A percentile compares a stretch with the other conserved stretches of the same genome.
Conservation (phyloP, 352 stramenopile species). For the Phytophthora quininea region DNA sequence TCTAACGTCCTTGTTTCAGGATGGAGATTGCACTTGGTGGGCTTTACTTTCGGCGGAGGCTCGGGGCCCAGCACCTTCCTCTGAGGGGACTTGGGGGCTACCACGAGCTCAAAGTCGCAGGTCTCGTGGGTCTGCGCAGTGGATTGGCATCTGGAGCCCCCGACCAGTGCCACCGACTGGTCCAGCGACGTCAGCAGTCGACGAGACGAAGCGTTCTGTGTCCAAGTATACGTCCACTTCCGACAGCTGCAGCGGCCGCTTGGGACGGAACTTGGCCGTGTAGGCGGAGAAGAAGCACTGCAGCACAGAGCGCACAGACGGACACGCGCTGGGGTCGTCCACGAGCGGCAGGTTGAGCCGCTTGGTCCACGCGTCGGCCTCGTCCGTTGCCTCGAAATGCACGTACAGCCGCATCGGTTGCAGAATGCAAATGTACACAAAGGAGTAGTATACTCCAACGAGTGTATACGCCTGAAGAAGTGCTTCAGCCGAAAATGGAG, state of each 20-base stretch:
- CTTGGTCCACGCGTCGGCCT: conserved; percentile 53
- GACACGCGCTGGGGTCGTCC: conserved; percentile 1
- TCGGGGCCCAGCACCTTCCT: conserved; percentile 10
- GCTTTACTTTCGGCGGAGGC: conserved; percentile 3
- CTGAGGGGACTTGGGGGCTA: conserved; percentile 27
- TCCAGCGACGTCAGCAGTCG: conserved; percentile 29
- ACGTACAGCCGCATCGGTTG: conserved; percentile 62
- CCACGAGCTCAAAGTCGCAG: conserved; percentile 50
- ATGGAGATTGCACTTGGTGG: conserved; percentile 9
- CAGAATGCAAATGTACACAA: neutral
- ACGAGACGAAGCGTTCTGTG: conserved; percentile 32
- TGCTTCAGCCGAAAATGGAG: neutral
- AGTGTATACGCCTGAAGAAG: neutral
- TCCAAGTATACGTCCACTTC: conserved; percentile 47
- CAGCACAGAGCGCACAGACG: conserved; percentile 52
- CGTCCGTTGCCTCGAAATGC: conserved; percentile 54
- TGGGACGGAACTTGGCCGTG: conserved; percentile 46
- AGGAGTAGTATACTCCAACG: neutral
- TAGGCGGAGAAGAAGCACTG: conserved; percentile 44
- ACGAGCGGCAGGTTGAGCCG: conserved; percentile 28
- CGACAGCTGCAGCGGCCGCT: conserved; percentile 24
- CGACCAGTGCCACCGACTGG: conserved; percentile 20
- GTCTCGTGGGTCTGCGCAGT: conserved; percentile 5
- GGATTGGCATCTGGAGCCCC: neutral
- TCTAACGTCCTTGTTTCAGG: conserved; percentile 13